phyloP scores from a whole-genome alignment of 805 yeast genomes.

The Sugiyamaella qingdaonensis region DNA sequence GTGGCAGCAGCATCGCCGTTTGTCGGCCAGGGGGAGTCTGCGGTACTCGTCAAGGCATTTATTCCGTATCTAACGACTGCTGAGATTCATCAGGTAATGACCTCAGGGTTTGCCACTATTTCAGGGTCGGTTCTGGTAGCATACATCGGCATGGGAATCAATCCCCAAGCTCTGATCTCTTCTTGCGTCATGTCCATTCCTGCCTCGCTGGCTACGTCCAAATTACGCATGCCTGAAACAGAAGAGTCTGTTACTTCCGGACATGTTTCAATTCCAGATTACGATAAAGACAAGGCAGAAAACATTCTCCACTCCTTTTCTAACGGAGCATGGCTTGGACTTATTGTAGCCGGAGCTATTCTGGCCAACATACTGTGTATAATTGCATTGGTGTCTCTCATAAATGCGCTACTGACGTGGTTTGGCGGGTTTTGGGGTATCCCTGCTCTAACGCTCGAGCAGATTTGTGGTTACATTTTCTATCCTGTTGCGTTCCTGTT shows the following conservation, averaged over 20 bases:
- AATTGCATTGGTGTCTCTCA: constrained; percentile 53
- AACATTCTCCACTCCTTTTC: constrained; percentile 57
- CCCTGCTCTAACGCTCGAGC: constrained; percentile 46
- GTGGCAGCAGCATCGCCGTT: constrained; percentile 66
- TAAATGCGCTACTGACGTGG: constrained; percentile 54
- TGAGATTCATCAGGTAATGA: constrained; percentile 59
- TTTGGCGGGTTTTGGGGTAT: constrained; percentile 63
- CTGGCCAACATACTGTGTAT: constrained; percentile 57
- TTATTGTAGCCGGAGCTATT: constrained; percentile 53
- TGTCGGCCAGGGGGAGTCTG: constrained; percentile 63
- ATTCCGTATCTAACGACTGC: constrained; percentile 56
- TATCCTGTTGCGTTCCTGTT: constrained; percentile 58
- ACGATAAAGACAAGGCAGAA: constrained; percentile 40
- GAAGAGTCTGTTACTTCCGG: constrained; percentile 52
- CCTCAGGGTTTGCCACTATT: constrained; percentile 61
- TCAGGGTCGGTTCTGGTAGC: constrained; percentile 62
- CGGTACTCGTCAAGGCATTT: constrained; percentile 56
- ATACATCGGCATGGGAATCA: constrained; percentile 59
- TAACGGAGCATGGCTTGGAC: constrained; percentile 55
- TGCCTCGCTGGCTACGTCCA: constrained; percentile 56
- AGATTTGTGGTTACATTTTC: constrained; percentile 53
- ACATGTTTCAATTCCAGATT: constrained; percentile 45
- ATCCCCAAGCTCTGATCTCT: constrained; percentile 58
- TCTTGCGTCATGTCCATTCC: constrained; percentile 69
- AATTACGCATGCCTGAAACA: constrained; percentile 55